phyloP scores from a whole-genome alignment of 2,329 filamentous ascomycete species.

The Talaromyces pinophilus region DNA sequence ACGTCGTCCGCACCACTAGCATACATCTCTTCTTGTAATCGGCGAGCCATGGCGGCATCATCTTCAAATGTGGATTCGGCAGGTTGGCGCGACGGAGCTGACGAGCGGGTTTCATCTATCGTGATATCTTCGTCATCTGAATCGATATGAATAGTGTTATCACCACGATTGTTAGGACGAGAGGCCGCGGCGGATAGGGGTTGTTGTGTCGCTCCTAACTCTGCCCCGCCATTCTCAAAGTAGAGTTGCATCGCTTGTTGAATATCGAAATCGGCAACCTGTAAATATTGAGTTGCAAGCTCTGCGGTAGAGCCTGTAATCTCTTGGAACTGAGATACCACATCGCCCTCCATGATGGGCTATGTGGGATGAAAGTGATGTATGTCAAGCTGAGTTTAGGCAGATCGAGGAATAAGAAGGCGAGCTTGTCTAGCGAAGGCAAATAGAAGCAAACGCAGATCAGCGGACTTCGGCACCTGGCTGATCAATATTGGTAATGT shows the following conservation, averaged over 20 bases:
- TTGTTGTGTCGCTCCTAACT: slow-evolving; percentile 46
- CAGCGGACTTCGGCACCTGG: not conserved
- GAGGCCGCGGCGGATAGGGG: slow-evolving; percentile 32
- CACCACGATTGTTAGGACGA: slow-evolving; percentile 48
- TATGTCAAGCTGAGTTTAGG: slow-evolving; percentile 7
- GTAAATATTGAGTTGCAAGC: slow-evolving; percentile 78
- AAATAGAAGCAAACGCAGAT: not conserved
- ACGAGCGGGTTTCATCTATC: slow-evolving; percentile 39
- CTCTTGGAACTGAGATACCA: slow-evolving; percentile 72
- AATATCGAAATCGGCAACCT: slow-evolving; percentile 79
- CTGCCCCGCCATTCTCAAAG: slow-evolving; percentile 77
- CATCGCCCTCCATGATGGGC: slow-evolving; percentile 65
- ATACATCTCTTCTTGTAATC: slow-evolving; percentile 90
- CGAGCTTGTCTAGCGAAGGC: not conserved
- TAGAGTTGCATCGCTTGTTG: slow-evolving; percentile 86
- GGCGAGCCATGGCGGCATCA: slow-evolving; percentile 88
- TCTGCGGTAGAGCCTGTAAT: slow-evolving; percentile 75
- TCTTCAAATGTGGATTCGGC: slow-evolving; percentile 68
- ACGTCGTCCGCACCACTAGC: slow-evolving; percentile 64
- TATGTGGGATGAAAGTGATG: slow-evolving; percentile 6
- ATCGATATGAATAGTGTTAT: slow-evolving; percentile 70
- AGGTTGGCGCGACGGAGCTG: slow-evolving; percentile 32
- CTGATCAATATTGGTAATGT: not conserved
- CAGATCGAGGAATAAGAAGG: not conserved
- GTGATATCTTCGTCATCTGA: slow-evolving; percentile 67